Evolutionary conservation across 176 grass and related monocot species (phyloP), one percentile per base, ranked within the genome.

Genomic region (Oryza coarctata): DNA sequence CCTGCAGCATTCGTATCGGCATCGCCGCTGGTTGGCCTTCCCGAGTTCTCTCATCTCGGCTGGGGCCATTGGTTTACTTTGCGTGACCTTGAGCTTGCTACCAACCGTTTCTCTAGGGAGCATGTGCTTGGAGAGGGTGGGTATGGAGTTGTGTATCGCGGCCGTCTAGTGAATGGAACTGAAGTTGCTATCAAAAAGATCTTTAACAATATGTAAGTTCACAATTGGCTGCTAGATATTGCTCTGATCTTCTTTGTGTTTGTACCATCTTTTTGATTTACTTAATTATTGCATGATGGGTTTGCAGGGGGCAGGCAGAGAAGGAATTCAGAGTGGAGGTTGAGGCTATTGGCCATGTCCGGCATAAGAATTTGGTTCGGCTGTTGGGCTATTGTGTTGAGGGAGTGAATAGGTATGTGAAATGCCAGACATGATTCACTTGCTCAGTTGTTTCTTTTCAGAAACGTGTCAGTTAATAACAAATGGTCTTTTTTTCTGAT

Each of bases 31-130:
- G 80, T 94, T 78, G 96, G 96, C 79, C 87, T 99, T 68, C 96
- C 96, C 14, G 93, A 99, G 77, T 94, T 95, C 77, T 99, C 93
- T n/a, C 96, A 95, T 79, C 91, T 99, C 0, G 96, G 96, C 6
- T 99, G 96, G 96, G 96, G 96, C 49, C 96, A 99, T 83, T 99
- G 96, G 96, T 99, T 99, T 77, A 99, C 96, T 73, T 82, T 94
- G 31, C 86, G 96, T 72, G 96, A 99, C 70, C 87, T 99, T 67
- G 93, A 99, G 55, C 87, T 88, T 76, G 91, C 93, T 18, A 90
- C 96, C 26, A 90, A 78, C 83, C 87, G 91, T n/a, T 99, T 99
- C 87, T 93, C 90, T 1, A 95, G 93, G 78, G 96, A 99, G 38
- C 94, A 94, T 89, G 93, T 99, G 34, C 91, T 99, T 82, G 96